phyloP scores from a whole-genome alignment of 2,329 filamentous ascomycete genomes.

The Aspergillus glaucus region DNA sequence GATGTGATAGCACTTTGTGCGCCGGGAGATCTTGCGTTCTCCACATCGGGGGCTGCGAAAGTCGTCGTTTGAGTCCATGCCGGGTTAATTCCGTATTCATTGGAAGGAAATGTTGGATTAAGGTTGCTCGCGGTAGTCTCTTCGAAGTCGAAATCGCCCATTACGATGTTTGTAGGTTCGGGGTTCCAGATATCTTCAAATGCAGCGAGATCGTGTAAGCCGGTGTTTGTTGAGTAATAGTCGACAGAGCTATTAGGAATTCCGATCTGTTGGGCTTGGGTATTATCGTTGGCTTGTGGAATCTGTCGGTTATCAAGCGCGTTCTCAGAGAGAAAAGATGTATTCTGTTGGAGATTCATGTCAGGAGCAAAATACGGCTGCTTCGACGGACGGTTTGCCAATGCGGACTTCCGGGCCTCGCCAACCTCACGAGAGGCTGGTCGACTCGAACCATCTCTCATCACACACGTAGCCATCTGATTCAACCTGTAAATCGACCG shows the following conservation, averaged over 20 bases:
- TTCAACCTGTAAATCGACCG: slow-evolving; percentile 12
- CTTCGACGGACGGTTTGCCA: neutral
- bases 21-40: too few relatives aligned
- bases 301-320: too few relatives aligned
- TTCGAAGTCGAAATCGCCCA: neutral
- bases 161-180: neutral
- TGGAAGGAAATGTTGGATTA: neutral
- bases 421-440: neutral
- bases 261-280: too few relatives aligned
- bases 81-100: neutral
- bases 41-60: too few relatives aligned
- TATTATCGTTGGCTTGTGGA: too few relatives aligned
- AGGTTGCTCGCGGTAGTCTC: neutral
- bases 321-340: too few relatives aligned
- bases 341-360: too few relatives aligned
- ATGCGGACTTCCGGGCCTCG: neutral
- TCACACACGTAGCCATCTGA: slow-evolving; percentile 5
- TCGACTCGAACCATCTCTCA: neutral
- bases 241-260: too few relatives aligned
- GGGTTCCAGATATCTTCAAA: neutral
- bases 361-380: neutral
- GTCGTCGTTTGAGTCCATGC: too few relatives aligned
- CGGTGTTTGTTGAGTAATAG: neutral
- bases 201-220: neutral
- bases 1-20: neutral